Base-by-base conservation (phyloP, 1,284 basidiomycete genomes). In the Vanrija pseudolonga region DNA sequence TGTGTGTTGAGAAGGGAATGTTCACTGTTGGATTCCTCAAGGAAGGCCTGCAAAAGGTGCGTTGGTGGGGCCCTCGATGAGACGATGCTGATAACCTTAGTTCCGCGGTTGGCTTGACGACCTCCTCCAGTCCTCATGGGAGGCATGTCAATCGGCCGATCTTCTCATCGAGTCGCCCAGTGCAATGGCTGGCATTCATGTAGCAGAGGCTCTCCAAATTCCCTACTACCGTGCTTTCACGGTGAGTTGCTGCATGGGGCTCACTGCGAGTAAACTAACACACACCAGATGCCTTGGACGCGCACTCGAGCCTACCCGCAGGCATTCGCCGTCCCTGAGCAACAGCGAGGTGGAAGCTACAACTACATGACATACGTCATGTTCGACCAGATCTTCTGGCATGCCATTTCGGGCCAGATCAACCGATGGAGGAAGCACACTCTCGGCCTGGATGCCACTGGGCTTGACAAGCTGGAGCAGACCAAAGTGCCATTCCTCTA, bases 351-450 rank as follows among this genome's bases (percentile, higher is more conserved):
- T 22, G 94, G 94, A 26, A 83, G 89, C 60, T 98, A 97, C 77
- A 98, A 98, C 72, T 98, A 96, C 75, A 95, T 97, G 92, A 78
- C 78, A 0, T 79, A 79, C 64, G 78, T 77, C 24, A 77, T 78
- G 82, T 98, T 98, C 69, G 95, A 98, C 71, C 93, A 97, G 78
- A 89, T 98, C 37, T 96, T 98, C 76, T 98, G 95, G 95, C 83
- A 89, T 50, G 93, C 89, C 8, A 95, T 86, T 42, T 82, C 94
- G 2, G 88, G 89, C 2, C 95, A 98, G 72, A 87, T 98, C 68
- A 98, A 98, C 70, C 83, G 89, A 42, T 98, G 93, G 92, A 82
- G 96, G 24, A 84, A 86, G 62, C 84, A 90, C 62, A 76, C 83
- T 11, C 77, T 98, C n/a, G 82, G 82, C 36, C 82, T 98, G 43